These are phyloP conservation scores for Arachis hypogaea DNA, from an alignment of 306 rosid species.

Conservation along the genomic window DNA sequence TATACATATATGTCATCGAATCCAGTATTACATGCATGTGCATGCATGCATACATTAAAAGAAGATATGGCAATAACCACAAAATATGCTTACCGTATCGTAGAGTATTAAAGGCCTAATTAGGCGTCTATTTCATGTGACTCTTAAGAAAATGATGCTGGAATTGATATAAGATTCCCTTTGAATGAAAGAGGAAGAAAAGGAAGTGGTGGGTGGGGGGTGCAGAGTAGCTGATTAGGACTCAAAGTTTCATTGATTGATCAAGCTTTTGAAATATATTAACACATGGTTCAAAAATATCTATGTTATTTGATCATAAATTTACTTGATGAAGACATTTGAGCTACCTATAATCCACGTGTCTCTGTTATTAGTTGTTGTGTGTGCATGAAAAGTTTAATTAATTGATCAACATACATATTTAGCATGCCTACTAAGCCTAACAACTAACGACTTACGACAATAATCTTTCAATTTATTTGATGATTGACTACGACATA, in stretches of 20 bases:
- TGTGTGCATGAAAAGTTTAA: neutral
- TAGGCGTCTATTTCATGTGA: conserved; percentile 22
- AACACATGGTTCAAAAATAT: neutral
- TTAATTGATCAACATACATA: too few relatives aligned
- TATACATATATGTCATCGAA: neutral
- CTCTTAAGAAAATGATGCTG: conserved; percentile 20
- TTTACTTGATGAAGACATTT: neutral
- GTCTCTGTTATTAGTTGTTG: neutral
- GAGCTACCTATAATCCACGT: neutral
- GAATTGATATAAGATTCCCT: conserved; percentile 44
- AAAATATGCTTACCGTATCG: neutral
- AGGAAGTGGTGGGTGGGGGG: neutral
- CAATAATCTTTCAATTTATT: neutral
- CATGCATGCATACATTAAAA: conserved; percentile 1
- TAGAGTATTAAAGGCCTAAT: neutral
- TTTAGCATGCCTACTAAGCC: neutral
- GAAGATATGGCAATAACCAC: neutral
- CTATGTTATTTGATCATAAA: neutral
- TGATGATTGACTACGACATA: neutral
- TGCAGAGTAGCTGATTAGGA: neutral
- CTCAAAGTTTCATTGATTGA: neutral
- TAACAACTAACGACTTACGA: neutral
- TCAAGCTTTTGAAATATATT: neutral
- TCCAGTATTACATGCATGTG: neutral
- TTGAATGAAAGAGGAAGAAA: conserved; percentile 9